A percentile compares a stretch with the other conserved stretches of the same genome.
Evolutionary conservation across 1,139 yeast species (phyloP).

Genomic region (Suhomyces wounanorum): DNA sequence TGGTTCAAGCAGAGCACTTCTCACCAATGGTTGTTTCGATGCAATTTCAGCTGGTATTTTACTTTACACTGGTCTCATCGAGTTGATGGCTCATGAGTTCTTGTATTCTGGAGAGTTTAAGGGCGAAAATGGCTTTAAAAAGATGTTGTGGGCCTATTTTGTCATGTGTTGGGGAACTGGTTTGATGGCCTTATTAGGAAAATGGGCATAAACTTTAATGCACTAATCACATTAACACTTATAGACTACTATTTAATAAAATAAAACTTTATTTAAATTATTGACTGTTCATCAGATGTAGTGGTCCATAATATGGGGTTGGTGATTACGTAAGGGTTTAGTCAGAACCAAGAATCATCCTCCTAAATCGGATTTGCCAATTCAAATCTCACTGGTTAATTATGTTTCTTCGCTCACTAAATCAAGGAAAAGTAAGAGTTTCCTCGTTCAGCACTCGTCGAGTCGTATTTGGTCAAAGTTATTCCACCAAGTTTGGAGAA

Average conservation of each 20-base stretch:
- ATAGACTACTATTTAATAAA: not conserved
- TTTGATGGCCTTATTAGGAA: conserved; percentile 82
- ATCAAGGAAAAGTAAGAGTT: not conserved
- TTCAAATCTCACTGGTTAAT: not conserved
- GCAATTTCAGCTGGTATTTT: conserved; percentile 84
- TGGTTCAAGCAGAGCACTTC: conserved; percentile 62
- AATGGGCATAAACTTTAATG: conserved; percentile 63
- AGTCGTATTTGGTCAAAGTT: conserved; percentile 3
- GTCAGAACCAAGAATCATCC: not conserved
- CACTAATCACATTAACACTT: not conserved
- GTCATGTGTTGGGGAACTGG: conserved; percentile 72
- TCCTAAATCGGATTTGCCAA: not conserved
- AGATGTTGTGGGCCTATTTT: conserved; percentile 40
- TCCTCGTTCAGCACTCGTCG: not conserved
- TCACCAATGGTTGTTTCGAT: conserved; percentile 80
- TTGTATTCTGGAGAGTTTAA: conserved; percentile 65
- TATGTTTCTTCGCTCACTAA: not conserved
- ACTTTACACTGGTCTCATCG: conserved; percentile 83
- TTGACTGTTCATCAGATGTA: not conserved
- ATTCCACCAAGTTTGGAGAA: conserved; percentile 31
- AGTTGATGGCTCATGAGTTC: conserved; percentile 87
- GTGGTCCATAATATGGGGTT: not conserved
- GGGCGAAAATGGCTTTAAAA: conserved; percentile 47
- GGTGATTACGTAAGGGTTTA: not conserved
- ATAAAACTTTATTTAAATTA: not conserved